Evolutionary conservation across 2,329 filamentous ascomycete species (phyloP).

Genomic region (Ophiostoma ips): DNA sequence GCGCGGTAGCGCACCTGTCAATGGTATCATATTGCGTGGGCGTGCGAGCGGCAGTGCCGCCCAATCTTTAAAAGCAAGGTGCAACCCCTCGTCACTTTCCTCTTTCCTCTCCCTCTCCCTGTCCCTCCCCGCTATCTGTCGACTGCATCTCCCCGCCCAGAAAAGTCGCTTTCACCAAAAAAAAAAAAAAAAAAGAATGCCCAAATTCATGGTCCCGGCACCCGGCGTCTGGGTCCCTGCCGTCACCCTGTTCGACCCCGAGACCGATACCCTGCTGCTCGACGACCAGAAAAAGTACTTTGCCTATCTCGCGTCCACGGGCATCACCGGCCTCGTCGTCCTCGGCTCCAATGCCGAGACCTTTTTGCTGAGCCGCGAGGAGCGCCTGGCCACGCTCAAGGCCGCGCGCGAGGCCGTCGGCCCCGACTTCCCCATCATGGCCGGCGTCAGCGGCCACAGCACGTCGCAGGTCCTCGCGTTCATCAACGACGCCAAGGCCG

Average conservation of each 20-base stretch:
- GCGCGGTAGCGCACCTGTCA: no score
- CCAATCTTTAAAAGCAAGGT: no score
- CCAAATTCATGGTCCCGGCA: constrained; percentile 13
- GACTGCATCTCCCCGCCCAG: background rate
- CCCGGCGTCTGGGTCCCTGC: constrained; percentile 22
- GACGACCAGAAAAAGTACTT: constrained; percentile 19
- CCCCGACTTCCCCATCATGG: constrained; percentile 43
- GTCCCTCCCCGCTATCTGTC: background rate
- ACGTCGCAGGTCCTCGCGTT: constrained; percentile 49
- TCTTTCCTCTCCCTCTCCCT: no score
- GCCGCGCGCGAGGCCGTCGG: constrained; percentile 40
- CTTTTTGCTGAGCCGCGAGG: constrained; percentile 22
- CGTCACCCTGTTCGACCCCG: constrained; percentile 22
- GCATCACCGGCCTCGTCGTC: constrained; percentile 20
- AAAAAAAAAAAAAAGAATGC: background rate
- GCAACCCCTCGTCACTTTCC: no score
- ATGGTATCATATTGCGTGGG: no score
- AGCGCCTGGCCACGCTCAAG: constrained; percentile 31
- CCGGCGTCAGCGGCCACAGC: constrained; percentile 49
- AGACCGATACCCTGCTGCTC: constrained; percentile 18
- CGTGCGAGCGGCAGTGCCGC: no score
- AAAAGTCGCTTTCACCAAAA: background rate
- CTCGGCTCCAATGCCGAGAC: constrained; percentile 23
- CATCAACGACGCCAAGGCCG: constrained; percentile 41
- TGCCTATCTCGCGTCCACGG: constrained; percentile 17